phyloP scores from a whole-genome alignment of 2,329 filamentous ascomycete genomes.

The Beauveria australis region DNA sequence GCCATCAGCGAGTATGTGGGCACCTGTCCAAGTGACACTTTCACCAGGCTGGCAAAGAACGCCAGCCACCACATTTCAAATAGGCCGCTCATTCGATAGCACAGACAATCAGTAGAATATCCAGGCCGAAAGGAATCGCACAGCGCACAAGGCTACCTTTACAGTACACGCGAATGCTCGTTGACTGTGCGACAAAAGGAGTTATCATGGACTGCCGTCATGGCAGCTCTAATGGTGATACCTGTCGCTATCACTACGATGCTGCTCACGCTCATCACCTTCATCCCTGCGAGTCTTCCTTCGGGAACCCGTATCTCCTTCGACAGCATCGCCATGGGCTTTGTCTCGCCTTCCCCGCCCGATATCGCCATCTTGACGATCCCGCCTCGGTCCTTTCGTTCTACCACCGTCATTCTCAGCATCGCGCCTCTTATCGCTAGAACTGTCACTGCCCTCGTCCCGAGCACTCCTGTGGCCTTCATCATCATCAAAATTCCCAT shows the following conservation, averaged over 20 bases:
- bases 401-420: background rate
- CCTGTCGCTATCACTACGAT: constrained; percentile 15
- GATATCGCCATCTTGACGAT: background rate
- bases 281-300: constrained; percentile 17
- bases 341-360: background rate
- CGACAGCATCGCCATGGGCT: background rate
- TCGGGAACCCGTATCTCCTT: constrained; percentile 18
- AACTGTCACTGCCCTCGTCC: background rate
- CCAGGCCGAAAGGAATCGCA: too few species aligned
- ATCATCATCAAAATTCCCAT: background rate
- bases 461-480: background rate
- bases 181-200: background rate
- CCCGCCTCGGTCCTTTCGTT: background rate
- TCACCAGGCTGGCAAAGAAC: too few species aligned
- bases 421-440: background rate
- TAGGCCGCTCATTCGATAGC: too few species aligned
- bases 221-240: background rate
- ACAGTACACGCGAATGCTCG: background rate
- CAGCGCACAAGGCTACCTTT: too few species aligned
- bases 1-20: too few species aligned
- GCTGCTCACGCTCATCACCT: constrained; percentile 19
- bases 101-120: too few species aligned
- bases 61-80: too few species aligned
- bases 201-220: background rate
- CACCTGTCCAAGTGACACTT: too few species aligned